Conservation (phyloP, 2,329 filamentous ascomycete genomes). For the Sclerotinia nivalis region DNA sequence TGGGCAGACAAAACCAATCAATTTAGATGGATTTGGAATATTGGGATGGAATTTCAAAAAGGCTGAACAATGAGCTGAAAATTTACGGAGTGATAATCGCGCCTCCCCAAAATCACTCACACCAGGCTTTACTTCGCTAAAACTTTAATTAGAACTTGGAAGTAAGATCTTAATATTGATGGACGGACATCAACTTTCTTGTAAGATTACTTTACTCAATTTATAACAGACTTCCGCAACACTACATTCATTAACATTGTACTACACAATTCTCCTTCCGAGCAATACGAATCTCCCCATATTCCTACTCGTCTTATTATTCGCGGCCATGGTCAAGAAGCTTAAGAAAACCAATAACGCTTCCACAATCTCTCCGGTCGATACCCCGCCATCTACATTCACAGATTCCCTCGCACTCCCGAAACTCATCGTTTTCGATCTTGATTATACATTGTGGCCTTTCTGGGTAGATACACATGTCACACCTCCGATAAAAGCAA, state of each 20-base stretch:
- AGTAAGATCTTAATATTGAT: neutral
- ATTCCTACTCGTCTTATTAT: conserved; percentile 19
- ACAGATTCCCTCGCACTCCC: conserved; percentile 41
- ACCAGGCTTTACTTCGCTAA: neutral
- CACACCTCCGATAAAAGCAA: conserved; percentile 64
- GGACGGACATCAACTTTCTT: neutral
- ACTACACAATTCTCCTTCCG: neutral
- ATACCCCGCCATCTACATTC: conserved; percentile 35
- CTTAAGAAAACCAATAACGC: conserved; percentile 27
- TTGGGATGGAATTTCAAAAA: too few relatives aligned
- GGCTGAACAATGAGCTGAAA: neutral
- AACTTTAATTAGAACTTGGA: neutral
- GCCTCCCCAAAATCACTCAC: neutral
- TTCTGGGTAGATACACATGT: conserved; percentile 98
- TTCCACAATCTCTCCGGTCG: conserved; percentile 21
- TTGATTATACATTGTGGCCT: conserved; percentile 98
- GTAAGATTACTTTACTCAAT: neutral
- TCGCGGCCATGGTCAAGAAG: conserved; percentile 35
- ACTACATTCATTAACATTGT: neutral
- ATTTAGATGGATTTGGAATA: neutral
- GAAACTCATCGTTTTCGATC: conserved; percentile 83
- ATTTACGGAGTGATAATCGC: too few relatives aligned
- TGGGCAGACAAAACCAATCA: neutral
- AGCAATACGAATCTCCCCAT: conserved; percentile 10
- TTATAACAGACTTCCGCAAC: neutral